Conservation (phyloP, 345 rosid genomes). For the Leavenworthia alabamica region DNA sequence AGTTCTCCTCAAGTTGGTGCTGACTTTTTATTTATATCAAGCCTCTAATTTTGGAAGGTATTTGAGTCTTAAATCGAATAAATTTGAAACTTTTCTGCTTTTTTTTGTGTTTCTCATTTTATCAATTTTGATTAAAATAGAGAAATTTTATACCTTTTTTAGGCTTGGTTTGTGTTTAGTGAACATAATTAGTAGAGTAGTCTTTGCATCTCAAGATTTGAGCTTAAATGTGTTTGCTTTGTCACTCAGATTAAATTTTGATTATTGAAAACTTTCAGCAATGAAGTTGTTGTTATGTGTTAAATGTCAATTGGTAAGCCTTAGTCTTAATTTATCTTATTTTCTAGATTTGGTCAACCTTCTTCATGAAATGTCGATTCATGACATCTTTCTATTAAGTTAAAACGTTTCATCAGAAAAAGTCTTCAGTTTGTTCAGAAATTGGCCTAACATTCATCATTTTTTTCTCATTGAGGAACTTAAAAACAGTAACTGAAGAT, state of each 20-base stretch:
- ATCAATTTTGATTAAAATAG: not conserved
- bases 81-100: not conserved
- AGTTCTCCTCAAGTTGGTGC: not conserved
- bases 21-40: not conserved
- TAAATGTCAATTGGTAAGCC: constrained; percentile 1
- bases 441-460: constrained; percentile 13
- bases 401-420: not conserved
- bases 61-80: not conserved
- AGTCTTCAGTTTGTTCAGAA: not conserved
- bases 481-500: constrained; percentile 38
- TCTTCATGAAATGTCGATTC: not conserved
- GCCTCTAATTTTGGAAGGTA: constrained; percentile 20
- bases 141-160: not conserved
- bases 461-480: constrained; percentile 22
- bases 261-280: not conserved
- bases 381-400: constrained; percentile 3
- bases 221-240: not conserved
- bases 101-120: not conserved
- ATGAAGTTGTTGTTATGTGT: not conserved
- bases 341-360: constrained; percentile 13
- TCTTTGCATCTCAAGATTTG: constrained; percentile 23
- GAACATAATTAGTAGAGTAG: not conserved
- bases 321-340: constrained; percentile 3
- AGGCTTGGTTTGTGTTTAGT: not conserved
- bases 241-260: not conserved